phyloP scores from a whole-genome alignment of 768 basidiomycete genomes.

The Lactarius hatsudake region DNA sequence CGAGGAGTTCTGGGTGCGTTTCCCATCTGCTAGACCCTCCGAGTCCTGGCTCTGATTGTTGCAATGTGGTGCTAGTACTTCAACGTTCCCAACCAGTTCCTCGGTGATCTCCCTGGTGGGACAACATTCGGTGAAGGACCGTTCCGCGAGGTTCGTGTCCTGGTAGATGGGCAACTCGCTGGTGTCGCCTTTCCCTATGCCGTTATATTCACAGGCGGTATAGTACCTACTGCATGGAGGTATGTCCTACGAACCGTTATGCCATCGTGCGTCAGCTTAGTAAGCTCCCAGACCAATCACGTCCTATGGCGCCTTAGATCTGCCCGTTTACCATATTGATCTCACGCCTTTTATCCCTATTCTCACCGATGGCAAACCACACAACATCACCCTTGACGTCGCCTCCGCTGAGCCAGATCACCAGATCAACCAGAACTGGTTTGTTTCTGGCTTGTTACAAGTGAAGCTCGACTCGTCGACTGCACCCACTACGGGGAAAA shows the following conservation, averaged over 20 bases:
- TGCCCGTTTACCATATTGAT: background rate
- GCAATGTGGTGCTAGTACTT: constrained; percentile 48
- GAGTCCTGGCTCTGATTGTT: background rate
- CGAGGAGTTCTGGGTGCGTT: constrained; percentile 76
- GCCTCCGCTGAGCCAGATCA: constrained; percentile 65
- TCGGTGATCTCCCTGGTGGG: constrained; percentile 50
- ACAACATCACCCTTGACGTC: constrained; percentile 71
- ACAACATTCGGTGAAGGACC: constrained; percentile 52
- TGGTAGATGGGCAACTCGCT: constrained; percentile 55
- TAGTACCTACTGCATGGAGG: constrained; percentile 70
- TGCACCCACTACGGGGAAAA: constrained; percentile 64
- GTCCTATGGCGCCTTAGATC: background rate
- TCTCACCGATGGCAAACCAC: constrained; percentile 38
- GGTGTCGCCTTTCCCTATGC: constrained; percentile 56
- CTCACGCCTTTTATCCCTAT: background rate
- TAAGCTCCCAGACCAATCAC: constrained; percentile 53
- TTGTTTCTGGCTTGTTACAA: constrained; percentile 66
- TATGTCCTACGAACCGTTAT: constrained; percentile 29
- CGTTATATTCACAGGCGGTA: constrained; percentile 2
- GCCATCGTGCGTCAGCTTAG: background rate
- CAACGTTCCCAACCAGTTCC: constrained; percentile 60
- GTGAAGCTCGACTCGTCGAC: constrained; percentile 63
- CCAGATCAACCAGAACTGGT: constrained; percentile 73
- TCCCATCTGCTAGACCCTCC: background rate
- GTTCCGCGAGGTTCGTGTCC: constrained; percentile 59